Evolutionary conservation across 139 green algal genomes (phyloP), one percentile per base, ranked within the genome.

Genomic region (Micractinium sp.): DNA sequence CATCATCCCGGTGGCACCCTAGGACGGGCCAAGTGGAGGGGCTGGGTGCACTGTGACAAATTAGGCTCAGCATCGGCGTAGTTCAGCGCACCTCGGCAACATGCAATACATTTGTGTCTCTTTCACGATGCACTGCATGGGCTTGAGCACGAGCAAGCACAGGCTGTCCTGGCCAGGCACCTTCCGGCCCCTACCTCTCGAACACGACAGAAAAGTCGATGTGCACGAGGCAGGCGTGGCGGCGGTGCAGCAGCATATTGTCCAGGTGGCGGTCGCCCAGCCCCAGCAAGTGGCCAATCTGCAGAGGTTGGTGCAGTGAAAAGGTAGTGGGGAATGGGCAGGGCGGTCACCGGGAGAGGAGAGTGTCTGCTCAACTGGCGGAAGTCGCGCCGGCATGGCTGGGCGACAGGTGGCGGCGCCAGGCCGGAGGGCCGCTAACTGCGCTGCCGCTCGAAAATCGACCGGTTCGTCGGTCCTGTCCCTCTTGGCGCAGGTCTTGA

Each of bases 181-280:
- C 47, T 56, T 9, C 47, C 9, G 18, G 16, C 16, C 29, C 47
- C 0, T 60, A 87, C 87, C 87, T 88, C 33, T 97, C 94, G 75
- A 97, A 97, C 0, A 94, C 71, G 0, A 97, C 89, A 41, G 93
- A 94, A 89, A 94, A 96, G 92, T 97, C 95, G 71, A 97, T 95
- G 83, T 97, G 95, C 35, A 97, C 85, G 16, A 97, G 41, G 31
- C 87, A 80, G 20, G 86, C 92, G 61, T 29, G 93, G 86, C 94
- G 93, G 27, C 90, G 88, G 88, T 97, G 95, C 38, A 98, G 90
- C 90, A 99, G 92, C 41, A 99, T 94, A 93, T 99, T 99, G 93
- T 98, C 97, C 77, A 98, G 85, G 85, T 99, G 97, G 38, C 97
- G 92, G 92, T 99, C 97, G 0, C 97, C 97, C 47, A 99, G 89